Percentiles rank a stretch among this genome's conserved stretches.
phyloP scores from a whole-genome alignment of 1,139 yeast species.

The Taphrina pruni region DNA sequence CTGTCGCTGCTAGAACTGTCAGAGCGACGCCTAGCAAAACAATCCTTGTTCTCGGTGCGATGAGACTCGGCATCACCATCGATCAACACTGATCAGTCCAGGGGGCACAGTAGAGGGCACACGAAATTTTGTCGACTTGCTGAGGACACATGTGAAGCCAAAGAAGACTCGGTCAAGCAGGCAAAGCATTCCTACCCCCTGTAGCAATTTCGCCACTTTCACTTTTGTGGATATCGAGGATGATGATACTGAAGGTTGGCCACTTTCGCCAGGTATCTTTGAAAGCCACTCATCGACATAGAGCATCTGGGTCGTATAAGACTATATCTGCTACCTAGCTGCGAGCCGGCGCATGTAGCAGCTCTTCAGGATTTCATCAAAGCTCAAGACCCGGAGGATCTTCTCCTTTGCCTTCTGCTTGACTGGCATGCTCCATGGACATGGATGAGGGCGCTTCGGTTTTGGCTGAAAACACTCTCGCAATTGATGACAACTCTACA shows the following conservation, averaged over 20 bases:
- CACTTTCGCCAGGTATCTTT: neutral
- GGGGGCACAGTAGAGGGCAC: constrained; percentile 21
- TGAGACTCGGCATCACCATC: neutral
- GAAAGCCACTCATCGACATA: constrained; percentile 17
- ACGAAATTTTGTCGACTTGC: constrained; percentile 11
- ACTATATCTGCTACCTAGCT: constrained; percentile 50
- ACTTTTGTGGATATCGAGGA: constrained; percentile 52
- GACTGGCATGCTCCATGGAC: constrained; percentile 46
- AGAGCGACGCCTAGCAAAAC: neutral
- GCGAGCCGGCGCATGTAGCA: constrained; percentile 31
- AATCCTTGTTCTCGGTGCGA: constrained; percentile 17
- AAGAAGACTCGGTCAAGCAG: neutral
- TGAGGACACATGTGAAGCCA: neutral
- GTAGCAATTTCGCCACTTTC: constrained; percentile 52
- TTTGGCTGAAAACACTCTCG: constrained; percentile 37
- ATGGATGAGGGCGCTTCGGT: constrained; percentile 44
- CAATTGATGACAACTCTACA: constrained; percentile 35
- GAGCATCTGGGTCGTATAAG: constrained; percentile 50
- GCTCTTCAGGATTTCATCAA: constrained; percentile 35
- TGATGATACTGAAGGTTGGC: constrained; percentile 50
- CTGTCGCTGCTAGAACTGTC: constrained; percentile 10
- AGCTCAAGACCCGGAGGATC: constrained; percentile 22
- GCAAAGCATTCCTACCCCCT: constrained; percentile 48
- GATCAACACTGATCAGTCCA: neutral
- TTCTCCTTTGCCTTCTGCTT: constrained; percentile 42